Conservation (phyloP, 2,329 filamentous ascomycete species). For the Paraconiothyrium brasiliense region DNA sequence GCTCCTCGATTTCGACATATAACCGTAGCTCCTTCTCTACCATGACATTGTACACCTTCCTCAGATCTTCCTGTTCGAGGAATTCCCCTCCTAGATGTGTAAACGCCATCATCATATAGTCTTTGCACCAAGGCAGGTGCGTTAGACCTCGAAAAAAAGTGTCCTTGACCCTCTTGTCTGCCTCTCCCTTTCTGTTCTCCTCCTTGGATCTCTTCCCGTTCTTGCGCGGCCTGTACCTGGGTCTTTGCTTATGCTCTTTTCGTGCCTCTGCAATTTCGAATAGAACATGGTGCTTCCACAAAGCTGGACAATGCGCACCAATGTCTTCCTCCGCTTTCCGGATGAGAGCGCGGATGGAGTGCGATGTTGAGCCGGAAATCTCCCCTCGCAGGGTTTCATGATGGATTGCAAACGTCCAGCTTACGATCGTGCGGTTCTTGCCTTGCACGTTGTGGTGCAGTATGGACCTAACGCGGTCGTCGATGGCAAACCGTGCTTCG, state of each 20-base stretch:
- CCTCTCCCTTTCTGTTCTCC: constrained; percentile 32
- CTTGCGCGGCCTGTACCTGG: constrained; percentile 22
- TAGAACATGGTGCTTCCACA: constrained; percentile 45
- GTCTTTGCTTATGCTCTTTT: constrained; percentile 22
- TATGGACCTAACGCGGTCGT: constrained; percentile 78
- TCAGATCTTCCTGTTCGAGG: constrained; percentile 60
- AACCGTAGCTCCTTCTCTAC: constrained; percentile 70
- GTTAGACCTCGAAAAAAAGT: constrained; percentile 66
- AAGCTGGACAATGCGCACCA: constrained; percentile 38
- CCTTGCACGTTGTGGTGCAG: constrained; percentile 56
- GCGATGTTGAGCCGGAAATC: constrained; percentile 55
- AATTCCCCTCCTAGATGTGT: constrained; percentile 46
- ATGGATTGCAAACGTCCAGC: constrained; percentile 65
- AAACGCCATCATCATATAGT: constrained; percentile 67
- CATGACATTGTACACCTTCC: constrained; percentile 64
- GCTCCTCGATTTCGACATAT: constrained; percentile 59
- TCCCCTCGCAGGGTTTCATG: constrained; percentile 60
- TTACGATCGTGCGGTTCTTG: constrained; percentile 52
- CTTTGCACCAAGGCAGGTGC: constrained; percentile 71
- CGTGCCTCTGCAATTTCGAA: constrained; percentile 41
- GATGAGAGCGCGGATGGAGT: constrained; percentile 65
- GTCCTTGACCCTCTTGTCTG: constrained; percentile 57
- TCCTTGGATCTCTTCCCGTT: constrained; percentile 35
- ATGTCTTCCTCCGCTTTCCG: constrained; percentile 58
- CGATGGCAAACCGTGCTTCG: constrained; percentile 74